Percentiles rank a stretch among this genome's conserved stretches.
These are phyloP conservation scores for Sphaerulina musiva DNA, from an alignment of 2,329 filamentous ascomycete genomes.

Conservation along the genomic window DNA sequence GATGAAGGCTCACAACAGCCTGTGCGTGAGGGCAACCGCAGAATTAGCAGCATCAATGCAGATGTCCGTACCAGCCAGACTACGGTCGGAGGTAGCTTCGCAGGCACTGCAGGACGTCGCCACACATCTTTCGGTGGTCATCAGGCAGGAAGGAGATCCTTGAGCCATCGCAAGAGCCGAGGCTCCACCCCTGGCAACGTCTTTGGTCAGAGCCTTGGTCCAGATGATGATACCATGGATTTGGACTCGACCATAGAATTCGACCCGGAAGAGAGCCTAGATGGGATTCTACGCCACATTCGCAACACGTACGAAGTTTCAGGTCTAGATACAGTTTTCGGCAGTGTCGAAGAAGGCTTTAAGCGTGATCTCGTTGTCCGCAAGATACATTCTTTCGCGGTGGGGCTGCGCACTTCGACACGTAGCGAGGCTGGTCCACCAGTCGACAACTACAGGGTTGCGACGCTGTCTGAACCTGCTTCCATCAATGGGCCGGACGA, in stretches of 20 bases:
- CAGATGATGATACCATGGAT: conserved; percentile 32
- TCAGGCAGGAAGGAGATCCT: conserved; percentile 55
- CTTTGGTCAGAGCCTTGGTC: conserved; percentile 30
- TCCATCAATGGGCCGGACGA: conserved; percentile 16
- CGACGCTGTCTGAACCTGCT: conserved; percentile 16
- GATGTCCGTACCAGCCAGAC: conserved; percentile 39
- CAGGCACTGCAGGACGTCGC: conserved; percentile 53
- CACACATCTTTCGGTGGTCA: conserved; percentile 65
- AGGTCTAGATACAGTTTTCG: conserved; percentile 30
- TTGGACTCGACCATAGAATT: conserved; percentile 27
- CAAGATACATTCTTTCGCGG: conserved; percentile 28
- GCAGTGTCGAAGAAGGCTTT: conserved; percentile 28
- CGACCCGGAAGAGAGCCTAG: conserved; percentile 26
- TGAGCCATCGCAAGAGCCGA: conserved; percentile 45
- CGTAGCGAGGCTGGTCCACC: neutral
- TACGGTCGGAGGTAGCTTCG: conserved; percentile 41
- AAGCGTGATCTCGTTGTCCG: conserved; percentile 33
- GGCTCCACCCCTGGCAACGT: conserved; percentile 51
- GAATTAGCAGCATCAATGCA: conserved; percentile 80
- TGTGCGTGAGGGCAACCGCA: conserved; percentile 55
- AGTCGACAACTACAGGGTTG: conserved; percentile 12
- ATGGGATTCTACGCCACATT: conserved; percentile 27
- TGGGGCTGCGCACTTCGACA: conserved; percentile 12
- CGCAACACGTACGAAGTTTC: conserved; percentile 28
- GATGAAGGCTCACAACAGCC: conserved; percentile 41